phyloP scores from a whole-genome alignment of 78 protist genomes.

The Emiliania huxleyi region DNA sequence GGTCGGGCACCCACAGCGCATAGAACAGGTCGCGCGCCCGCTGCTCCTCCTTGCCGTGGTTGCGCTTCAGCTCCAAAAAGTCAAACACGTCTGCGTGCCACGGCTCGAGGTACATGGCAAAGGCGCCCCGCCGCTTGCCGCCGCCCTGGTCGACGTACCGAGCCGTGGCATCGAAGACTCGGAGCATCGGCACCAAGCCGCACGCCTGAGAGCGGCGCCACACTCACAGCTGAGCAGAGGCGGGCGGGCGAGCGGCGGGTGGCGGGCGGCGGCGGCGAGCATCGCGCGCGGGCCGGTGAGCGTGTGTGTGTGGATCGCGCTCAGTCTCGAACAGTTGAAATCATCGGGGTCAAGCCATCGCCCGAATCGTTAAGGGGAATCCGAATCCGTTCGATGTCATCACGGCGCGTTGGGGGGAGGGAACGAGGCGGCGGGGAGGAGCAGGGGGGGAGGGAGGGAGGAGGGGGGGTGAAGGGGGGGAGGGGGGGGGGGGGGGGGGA shows the following conservation, averaged over 20 bases:
- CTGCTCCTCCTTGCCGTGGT: slow-evolving; percentile 53
- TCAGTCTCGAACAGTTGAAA: no score
- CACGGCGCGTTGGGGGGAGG: no score
- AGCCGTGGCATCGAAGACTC: slow-evolving; percentile 96
- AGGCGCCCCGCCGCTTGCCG: slow-evolving; percentile 96
- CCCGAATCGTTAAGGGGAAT: no score
- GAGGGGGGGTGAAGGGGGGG: no score
- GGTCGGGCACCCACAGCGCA: slow-evolving; percentile 97
- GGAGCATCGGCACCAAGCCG: slow-evolving; percentile 98
- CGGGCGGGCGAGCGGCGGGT: no score
- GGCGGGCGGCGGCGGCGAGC: neutral
- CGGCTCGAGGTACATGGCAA: slow-evolving; percentile 98
- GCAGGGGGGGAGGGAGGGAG: no score
- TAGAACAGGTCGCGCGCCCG: slow-evolving; percentile 97
- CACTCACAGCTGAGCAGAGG: neutral
- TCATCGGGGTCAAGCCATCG: no score
- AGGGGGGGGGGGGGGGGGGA: no score
- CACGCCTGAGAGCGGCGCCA: no score
- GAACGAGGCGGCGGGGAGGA: no score
- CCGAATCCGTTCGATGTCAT: slow-evolving; percentile 68
- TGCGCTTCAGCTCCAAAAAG: slow-evolving; percentile 67
- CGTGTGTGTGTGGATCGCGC: neutral
- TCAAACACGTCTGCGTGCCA: slow-evolving; percentile 97
- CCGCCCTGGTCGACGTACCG: slow-evolving; percentile 96
- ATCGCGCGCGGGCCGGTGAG: neutral